Conservation (phyloP, 2,329 filamentous ascomycete species). For the Trichoderma pleuroti region DNA sequence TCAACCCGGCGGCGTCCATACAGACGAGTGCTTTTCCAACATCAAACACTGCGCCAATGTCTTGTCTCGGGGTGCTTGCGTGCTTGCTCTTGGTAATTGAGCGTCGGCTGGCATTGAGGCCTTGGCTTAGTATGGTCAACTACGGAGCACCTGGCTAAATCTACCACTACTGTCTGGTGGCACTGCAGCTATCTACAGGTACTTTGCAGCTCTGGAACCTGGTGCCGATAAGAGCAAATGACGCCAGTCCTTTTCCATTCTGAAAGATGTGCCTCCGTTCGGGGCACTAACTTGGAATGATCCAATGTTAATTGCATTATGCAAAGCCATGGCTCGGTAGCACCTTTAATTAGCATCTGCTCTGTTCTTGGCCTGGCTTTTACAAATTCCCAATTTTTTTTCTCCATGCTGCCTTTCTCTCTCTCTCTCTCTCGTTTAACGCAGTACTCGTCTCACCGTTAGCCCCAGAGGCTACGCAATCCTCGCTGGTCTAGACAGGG, state of each 20-base stretch:
- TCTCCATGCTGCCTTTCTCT: not conserved
- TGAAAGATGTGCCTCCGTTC: not conserved
- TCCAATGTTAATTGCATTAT: constrained; percentile 2
- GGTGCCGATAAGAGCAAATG: not conserved
- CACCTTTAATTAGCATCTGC: not conserved
- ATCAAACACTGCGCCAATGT: not conserved
- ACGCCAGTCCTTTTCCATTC: not conserved
- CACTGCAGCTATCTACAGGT: not conserved
- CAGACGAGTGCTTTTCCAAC: not conserved
- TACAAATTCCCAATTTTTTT: not conserved
- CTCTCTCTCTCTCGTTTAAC: not conserved
- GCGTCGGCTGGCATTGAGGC: not conserved
- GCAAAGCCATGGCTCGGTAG: not conserved
- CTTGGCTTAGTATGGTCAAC: not conserved
- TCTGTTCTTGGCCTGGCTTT: not conserved
- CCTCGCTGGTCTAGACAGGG: not conserved
- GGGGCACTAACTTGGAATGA: not conserved
- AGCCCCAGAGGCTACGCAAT: constrained; percentile 12
- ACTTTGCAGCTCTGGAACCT: not conserved
- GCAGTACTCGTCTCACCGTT: not conserved
- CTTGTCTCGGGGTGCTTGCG: not conserved
- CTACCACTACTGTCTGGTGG: not conserved
- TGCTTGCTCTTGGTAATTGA: not conserved
- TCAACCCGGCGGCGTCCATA: not conserved
- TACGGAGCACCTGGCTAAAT: too few relatives aligned